phyloP scores from a whole-genome alignment of 2,329 filamentous ascomycete genomes.

The Paraconiothyrium brasiliense region DNA sequence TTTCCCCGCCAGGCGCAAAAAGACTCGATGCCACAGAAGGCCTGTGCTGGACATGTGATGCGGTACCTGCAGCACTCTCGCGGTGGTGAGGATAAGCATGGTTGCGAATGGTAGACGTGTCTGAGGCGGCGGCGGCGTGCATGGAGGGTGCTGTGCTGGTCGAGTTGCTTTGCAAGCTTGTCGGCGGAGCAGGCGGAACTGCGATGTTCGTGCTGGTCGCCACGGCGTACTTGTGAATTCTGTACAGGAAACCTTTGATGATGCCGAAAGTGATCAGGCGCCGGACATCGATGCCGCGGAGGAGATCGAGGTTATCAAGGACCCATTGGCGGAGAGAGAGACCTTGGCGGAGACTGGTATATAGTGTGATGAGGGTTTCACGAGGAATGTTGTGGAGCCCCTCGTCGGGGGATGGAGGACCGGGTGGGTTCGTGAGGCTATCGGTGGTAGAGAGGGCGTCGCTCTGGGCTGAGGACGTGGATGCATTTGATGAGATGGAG shows the following conservation, averaged over 20 bases:
- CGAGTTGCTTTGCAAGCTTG: slow-evolving; percentile 27
- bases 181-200: slow-evolving; percentile 39
- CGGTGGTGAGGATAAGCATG: slow-evolving; percentile 23
- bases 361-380: slow-evolving; percentile 75
- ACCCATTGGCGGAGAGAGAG: slow-evolving; percentile 90
- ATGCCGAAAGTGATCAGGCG: slow-evolving; percentile 95
- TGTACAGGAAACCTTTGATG: slow-evolving; percentile 93
- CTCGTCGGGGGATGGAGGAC: not conserved
- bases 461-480: slow-evolving; percentile 32
- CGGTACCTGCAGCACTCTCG: slow-evolving; percentile 26
- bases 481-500: slow-evolving; percentile 29
- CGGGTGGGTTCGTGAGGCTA: slow-evolving; percentile 22
- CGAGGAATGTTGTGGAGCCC: slow-evolving; percentile 31
- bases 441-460: slow-evolving; percentile 27
- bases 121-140: slow-evolving; percentile 16
- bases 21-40: slow-evolving; percentile 17
- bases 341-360: slow-evolving; percentile 84
- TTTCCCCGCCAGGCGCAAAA: slow-evolving; percentile 10
- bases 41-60: slow-evolving; percentile 20
- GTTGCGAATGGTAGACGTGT: slow-evolving; percentile 12
- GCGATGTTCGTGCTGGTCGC: slow-evolving; percentile 45
- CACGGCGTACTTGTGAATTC: slow-evolving; percentile 90
- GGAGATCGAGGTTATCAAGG: slow-evolving; percentile 73
- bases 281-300: slow-evolving; percentile 84
- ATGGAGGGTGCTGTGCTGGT: slow-evolving; percentile 27